Base-by-base conservation (phyloP, 257 asterid genomes). In the Solanum chmielewskii region DNA sequence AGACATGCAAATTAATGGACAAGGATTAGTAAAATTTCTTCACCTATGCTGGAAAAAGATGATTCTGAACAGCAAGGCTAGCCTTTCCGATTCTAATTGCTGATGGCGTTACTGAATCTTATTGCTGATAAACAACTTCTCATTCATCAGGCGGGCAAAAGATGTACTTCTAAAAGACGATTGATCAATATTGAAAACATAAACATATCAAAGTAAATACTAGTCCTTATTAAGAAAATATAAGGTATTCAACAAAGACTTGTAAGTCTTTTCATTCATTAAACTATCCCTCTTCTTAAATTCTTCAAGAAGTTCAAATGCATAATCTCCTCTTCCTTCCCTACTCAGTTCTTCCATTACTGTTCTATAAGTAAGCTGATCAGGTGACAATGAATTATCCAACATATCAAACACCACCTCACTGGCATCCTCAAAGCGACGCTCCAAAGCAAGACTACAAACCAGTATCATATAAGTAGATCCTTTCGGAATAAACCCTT, bases 331-430 rank as follows among this genome's bases (percentile, higher is more conserved):
- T 91, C 90, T 94, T 33, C 97, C 98, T 85, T 94, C 96, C 90
- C 97, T 91, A 86, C 98, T 93, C 94, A 97, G 90, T 89, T 94
- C 99, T 77, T 95, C 99, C 90, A 97, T 83, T 89, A 97, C 84
- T 2, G 98, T 95, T 90, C 92, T 94, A 75, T 95, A 96, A 11
- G 98, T 95, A 90, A 95, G 87, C 88, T 93, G 86, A 93, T 96
- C 98, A 12, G 96, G 99, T 2, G 98, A 90, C 90, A 93, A 29
- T 1, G 95, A 90, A 88, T 92, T 96, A 9, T 87, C 89, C 90
- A 96, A 60, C 96, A 95, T 92, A 89, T 93, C 98, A 86, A 90
- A 92, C 81, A 89, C 89, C 88, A 91, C 90, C 83, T 92, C 97
- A 44, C 87, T 84, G 2, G 98, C 94, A 86, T 93, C 98, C 69